Percentiles rank a stretch among this genome's conserved stretches.
These are phyloP conservation scores for Zangia roseola DNA, from an alignment of 768 basidiomycete genomes.

Conservation along the genomic window DNA sequence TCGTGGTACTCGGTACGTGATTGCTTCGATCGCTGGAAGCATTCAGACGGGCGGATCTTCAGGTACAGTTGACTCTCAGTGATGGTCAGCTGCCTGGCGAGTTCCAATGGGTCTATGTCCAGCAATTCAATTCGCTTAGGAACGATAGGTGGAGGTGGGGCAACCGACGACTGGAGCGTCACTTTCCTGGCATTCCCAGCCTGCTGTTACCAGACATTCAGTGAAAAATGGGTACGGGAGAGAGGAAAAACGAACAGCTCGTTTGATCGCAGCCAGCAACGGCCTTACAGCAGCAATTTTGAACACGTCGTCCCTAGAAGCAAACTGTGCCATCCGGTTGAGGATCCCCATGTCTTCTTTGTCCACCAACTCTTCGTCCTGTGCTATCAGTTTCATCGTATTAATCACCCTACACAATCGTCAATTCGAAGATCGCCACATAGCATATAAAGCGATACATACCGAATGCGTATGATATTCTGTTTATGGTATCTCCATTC, in stretches of 20 bases:
- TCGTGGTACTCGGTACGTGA: conserved; percentile 42
- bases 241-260: conserved; percentile 41
- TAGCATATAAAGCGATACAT: conserved; percentile 11
- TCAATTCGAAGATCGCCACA: neutral
- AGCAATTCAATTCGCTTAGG: conserved; percentile 49
- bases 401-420: conserved; percentile 53
- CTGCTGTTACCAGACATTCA: conserved; percentile 15
- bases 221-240: neutral
- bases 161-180: conserved; percentile 33
- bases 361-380: conserved; percentile 52
- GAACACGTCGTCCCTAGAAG: conserved; percentile 40
- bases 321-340: conserved; percentile 53
- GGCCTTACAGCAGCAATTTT: conserved; percentile 47
- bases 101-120: conserved; percentile 62
- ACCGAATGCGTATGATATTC: conserved; percentile 59
- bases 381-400: conserved; percentile 59
- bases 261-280: conserved; percentile 47
- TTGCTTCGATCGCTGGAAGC: conserved; percentile 54
- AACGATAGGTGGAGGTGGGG: conserved; percentile 51
- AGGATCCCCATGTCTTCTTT: conserved; percentile 54
- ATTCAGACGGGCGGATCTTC: conserved; percentile 60
- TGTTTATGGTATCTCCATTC: conserved; percentile 62
- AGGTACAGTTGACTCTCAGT: conserved; percentile 59
- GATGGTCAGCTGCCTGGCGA: conserved; percentile 68
- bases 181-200: conserved; percentile 36